These are phyloP conservation scores for Sequoiadendron giganteum DNA, from an alignment of 75 land plant species.

Conservation along the genomic window DNA sequence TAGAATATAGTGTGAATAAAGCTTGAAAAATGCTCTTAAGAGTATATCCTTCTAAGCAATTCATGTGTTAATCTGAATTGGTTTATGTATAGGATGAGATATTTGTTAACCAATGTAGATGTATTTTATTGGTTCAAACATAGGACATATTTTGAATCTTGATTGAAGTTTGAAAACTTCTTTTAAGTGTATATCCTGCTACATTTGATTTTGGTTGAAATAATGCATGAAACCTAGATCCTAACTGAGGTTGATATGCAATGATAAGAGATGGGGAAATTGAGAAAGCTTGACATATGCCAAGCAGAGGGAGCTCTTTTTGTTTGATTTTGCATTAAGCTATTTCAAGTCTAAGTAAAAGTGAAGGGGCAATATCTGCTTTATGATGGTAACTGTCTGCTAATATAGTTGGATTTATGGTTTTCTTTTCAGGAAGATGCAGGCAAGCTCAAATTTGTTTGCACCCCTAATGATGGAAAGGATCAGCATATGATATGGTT, in stretches of 20 bases:
- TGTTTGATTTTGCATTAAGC: not conserved
- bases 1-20: too few species aligned
- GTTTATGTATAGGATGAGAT: not conserved
- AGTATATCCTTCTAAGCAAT: not conserved
- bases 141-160: not conserved
- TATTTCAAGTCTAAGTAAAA: not conserved
- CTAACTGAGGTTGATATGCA: not conserved
- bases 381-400: not conserved
- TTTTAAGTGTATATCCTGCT: not conserved
- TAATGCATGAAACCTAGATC: not conserved
- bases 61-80: not conserved
- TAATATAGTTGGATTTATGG: slow-evolving; percentile 6
- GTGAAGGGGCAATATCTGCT: not conserved
- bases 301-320: not conserved
- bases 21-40: too few species aligned
- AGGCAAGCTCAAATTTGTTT: slow-evolving; percentile 77
- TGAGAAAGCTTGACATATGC: not conserved
- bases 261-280: not conserved
- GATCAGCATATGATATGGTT: slow-evolving; percentile 99
- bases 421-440: slow-evolving; percentile 73
- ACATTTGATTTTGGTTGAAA: not conserved
- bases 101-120: not conserved
- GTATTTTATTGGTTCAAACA: not conserved
- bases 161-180: not conserved
- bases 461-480: slow-evolving; percentile 76